Base-by-base conservation (phyloP, 1,284 basidiomycete species). In the Pseudozyma flocculosa region DNA sequence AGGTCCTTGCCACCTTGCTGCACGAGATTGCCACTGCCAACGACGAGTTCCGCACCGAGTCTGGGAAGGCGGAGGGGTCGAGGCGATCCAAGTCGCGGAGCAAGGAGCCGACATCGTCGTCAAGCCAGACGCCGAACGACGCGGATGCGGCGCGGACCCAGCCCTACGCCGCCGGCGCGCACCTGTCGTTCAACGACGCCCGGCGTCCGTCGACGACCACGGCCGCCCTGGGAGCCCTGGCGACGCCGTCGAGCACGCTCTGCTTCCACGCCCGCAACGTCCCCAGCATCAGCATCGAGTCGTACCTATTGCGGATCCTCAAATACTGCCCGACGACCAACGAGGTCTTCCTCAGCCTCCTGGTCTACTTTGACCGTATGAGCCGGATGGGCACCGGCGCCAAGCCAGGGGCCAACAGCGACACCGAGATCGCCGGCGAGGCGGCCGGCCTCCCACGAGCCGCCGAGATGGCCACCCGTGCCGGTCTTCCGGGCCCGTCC, bases 281-380 rank as follows among this genome's bases (percentile, higher is more conserved):
- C 26, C 94, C 94, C 10, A 89, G 89, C 30, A 97, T 98, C 76
- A 85, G 88, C 23, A 90, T 98, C 72, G 93, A 97, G 79, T 86
- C 89, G 3, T 98, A 98, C 77, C 85, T 98, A 11, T 81, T 94
- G 29, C 87, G 94, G 38, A 98, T 98, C 61, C 86, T 96, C 79
- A 96, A 94, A 76, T 98, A 98, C 79, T 98, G 94, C 78, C 94
- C 94, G 2, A 93, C 93, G 2, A 94, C 93, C 40, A 98, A 97
- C 80, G 91, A 97, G 76, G 94, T 98, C 40, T 98, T 98, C 76
- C 83, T 97, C 10, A 87, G 89, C 38, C 82, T 98, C 40, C 83
- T 97, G 49, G 92, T 97, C 43, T 98, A 97, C 79, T 97, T 98
- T 79, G 94, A 98, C 79, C 85, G 94, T 45, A 84, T 85, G 83